Evolutionary conservation across 305 asterid genomes (phyloP), one percentile per base, ranked within the genome.

Genomic region (Fraxinus sp.): DNA sequence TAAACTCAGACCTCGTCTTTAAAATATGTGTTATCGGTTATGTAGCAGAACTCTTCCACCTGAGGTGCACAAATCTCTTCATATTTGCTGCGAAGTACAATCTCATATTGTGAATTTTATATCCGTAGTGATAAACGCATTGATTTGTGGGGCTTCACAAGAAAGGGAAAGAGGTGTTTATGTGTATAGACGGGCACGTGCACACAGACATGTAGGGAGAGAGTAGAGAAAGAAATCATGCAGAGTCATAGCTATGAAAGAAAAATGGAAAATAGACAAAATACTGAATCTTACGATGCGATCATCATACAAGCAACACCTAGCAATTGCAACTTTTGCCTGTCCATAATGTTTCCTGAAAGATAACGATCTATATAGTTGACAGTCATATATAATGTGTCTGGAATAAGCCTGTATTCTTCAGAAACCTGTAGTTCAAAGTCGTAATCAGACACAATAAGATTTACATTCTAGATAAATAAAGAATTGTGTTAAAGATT

Each of bases 291-390:
- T 92, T 92, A 95, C 97, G 98, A 89, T 72, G 98, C 98, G 83
- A 95, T 89, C 90, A 92, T 90, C 95, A 93, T 83, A 86, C 97
- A 92, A 84, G 97, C 89, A 37, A 93, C 93, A 20, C 97, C 98
- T 49, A 95, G 97, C 85, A 93, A 85, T 41, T 92, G 97, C 85
- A 95, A 87, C 72, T 88, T 85, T 80, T 92, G 92, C 79, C 95
- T 85, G 75, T 89, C 93, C 91, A 95, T 88, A 35, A 82, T 76
- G 82, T 91, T 88, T 70, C 89, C 88, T n/a, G 97, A 95, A 73
- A 95, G 98, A 89, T 88, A 95, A 4, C 91, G 92, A 86, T 93
- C 97, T 9, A 95, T 87, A 35, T 87, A 90, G 89, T 91, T 87
- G 24, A 93, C 92, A 4, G 98, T 83, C 62, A 93, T 88, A 80